Percentiles rank a stretch among this genome's conserved stretches.
Evolutionary conservation across 2,329 filamentous ascomycete genomes (phyloP).

Genomic region (Bipolaris sorokiniana): DNA sequence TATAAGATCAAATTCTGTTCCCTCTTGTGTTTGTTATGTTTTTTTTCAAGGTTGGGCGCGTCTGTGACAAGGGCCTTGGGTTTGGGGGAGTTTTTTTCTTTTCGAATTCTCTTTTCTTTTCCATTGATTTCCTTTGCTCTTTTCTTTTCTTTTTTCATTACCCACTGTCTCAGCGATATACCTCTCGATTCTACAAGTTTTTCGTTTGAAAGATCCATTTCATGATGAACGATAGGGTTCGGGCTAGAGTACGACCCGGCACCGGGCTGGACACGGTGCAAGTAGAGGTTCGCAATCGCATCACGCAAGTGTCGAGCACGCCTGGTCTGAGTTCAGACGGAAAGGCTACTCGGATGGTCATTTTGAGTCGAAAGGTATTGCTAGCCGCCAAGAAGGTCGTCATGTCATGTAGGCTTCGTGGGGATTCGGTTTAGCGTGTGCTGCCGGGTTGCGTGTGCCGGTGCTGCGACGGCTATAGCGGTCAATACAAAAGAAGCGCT

Average conservation of each 20-base stretch:
- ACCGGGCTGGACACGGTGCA: conserved; percentile 41
- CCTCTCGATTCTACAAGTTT: conserved; percentile 28
- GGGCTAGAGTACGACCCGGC: conserved; percentile 34
- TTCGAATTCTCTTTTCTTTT: no score
- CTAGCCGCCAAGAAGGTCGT: conserved; percentile 7
- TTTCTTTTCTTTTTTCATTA: conserved; percentile 4
- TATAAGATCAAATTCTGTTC: conserved; percentile 8
- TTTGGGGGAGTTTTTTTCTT: no score
- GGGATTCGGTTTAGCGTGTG: conserved; percentile 4
- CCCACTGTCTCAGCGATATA: conserved; percentile 37
- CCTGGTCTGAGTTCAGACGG: conserved; percentile 2
- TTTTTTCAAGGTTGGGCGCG: conserved; percentile 15
- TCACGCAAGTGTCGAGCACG: conserved; percentile 16
- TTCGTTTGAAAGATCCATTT: conserved; percentile 17
- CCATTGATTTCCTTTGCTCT: conserved; percentile 8
- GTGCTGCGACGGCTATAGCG: conserved; percentile 9
- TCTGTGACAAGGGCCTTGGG: conserved; percentile 27
- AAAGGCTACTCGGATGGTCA: conserved; percentile 16
- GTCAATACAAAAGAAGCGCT: conserved; percentile 10
- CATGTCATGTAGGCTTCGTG: not conserved
- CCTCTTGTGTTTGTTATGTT: conserved; percentile 21
- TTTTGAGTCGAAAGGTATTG: conserved; percentile 16
- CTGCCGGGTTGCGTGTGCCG: conserved; percentile 6
- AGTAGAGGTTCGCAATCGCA: conserved; percentile 17
- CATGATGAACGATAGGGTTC: conserved; percentile 25